Conservation (phyloP, 805 yeast genomes). For the Sugiyamaella qingdaonensis region DNA sequence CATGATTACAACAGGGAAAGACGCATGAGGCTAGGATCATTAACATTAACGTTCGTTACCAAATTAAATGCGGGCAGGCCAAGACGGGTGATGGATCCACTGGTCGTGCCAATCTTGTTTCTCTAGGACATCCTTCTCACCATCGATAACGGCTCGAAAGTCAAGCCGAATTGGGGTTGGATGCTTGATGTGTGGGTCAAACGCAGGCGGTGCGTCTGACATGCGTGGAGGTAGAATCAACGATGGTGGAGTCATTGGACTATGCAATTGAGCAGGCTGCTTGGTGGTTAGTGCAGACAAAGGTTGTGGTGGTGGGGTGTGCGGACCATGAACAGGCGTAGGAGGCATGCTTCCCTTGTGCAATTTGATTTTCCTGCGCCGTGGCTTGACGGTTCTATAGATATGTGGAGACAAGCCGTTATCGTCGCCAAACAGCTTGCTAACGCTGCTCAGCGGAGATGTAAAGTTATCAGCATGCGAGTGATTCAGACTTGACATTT, state of each 20-base stretch:
- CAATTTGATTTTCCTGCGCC: constrained; percentile 7
- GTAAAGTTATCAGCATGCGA: not conserved
- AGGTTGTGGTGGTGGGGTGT: constrained; percentile 2
- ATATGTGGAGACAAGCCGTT: not conserved
- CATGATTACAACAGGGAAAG: not conserved
- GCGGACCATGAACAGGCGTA: not conserved
- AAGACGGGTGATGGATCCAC: not conserved
- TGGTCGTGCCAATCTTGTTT: not conserved
- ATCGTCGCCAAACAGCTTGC: not conserved
- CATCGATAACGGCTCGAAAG: not conserved
- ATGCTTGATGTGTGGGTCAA: not conserved
- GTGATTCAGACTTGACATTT: too few species aligned
- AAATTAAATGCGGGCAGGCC: not conserved
- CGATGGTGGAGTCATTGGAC: not conserved
- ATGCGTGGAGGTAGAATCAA: not conserved
- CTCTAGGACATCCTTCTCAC: not conserved
- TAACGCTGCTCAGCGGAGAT: not conserved
- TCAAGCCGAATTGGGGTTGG: constrained; percentile 4
- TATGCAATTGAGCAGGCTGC: not conserved
- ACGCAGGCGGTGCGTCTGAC: too few species aligned
- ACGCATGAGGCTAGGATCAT: not conserved
- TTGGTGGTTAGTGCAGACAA: not conserved
- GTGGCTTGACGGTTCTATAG: not conserved
- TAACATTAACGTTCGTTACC: not conserved
- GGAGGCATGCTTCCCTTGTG: not conserved